Conservation (phyloP, 164 flowering plant species). For the Cinnamomum chago region DNA sequence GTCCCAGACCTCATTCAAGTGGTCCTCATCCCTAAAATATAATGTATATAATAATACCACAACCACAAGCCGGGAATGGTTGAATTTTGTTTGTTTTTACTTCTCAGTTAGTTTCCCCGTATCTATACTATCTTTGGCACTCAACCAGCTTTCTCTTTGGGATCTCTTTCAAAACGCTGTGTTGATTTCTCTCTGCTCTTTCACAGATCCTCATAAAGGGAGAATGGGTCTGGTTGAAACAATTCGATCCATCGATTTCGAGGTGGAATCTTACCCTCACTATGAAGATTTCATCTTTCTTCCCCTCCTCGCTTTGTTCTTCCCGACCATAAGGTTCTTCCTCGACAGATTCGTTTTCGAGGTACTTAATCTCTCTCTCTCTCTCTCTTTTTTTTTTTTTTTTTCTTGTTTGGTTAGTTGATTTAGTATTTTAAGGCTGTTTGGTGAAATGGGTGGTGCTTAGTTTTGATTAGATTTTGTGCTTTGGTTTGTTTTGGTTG, state of each 20-base stretch:
- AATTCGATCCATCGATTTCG: slow-evolving; percentile 31
- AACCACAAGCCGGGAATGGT: background rate
- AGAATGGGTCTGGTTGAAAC: background rate
- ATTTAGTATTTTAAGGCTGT: background rate
- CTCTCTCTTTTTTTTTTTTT: no score
- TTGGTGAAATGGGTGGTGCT: background rate
- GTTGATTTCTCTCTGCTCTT: background rate
- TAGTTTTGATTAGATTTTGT: background rate
- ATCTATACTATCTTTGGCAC: background rate
- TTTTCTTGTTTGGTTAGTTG: no score
- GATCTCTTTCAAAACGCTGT: background rate
- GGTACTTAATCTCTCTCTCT: slow-evolving; percentile 29
- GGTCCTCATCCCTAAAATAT: no score
- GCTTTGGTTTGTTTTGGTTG: no score
- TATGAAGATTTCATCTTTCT: slow-evolving; percentile 55
- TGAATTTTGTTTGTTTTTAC: no score
- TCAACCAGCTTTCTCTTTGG: background rate
- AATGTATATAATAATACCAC: no score
- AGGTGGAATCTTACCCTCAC: slow-evolving; percentile 60
- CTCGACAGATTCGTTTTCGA: slow-evolving; percentile 78
- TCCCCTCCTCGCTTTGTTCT: slow-evolving; percentile 60
- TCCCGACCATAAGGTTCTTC: slow-evolving; percentile 63
- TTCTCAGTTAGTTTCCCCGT: background rate
- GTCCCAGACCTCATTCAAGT: no score
- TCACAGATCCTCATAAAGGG: background rate